A percentile compares a stretch with the other conserved stretches of the same genome.
These are phyloP conservation scores for Coniochaeta sp. DNA, from an alignment of 2,329 filamentous ascomycete genomes.

Conservation along the genomic window DNA sequence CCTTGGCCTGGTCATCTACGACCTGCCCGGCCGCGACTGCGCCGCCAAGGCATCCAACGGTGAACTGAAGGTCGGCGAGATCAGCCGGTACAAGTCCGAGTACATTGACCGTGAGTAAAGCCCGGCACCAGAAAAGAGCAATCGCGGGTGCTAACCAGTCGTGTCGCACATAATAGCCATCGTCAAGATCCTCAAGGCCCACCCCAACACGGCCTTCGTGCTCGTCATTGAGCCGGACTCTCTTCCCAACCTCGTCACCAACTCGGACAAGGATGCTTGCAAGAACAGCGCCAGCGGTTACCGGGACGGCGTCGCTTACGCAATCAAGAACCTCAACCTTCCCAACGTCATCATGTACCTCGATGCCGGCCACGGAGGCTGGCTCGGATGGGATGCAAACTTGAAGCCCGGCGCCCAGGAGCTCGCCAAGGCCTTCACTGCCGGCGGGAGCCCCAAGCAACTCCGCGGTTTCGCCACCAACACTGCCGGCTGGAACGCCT, in stretches of 20 bases:
- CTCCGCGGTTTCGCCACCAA: conserved; percentile 31
- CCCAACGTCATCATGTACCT: conserved; percentile 57
- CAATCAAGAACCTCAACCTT: conserved; percentile 47
- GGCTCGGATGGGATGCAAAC: conserved; percentile 58
- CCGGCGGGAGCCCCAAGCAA: conserved; percentile 27
- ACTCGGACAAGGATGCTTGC: conserved; percentile 46
- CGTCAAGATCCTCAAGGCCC: conserved; percentile 40
- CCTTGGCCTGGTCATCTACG: conserved; percentile 50
- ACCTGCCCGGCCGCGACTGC: conserved; percentile 57
- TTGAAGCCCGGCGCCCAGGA: conserved; percentile 30
- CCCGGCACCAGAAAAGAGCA: neutral
- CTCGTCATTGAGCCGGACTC: conserved; percentile 52
- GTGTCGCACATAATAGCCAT: conserved; percentile 29
- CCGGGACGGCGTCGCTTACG: conserved; percentile 47
- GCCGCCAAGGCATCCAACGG: conserved; percentile 57
- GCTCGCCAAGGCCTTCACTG: conserved; percentile 29
- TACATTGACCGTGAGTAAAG: conserved; percentile 29
- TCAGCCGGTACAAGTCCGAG: conserved; percentile 32
- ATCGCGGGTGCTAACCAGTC: neutral
- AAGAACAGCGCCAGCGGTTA: conserved; percentile 45
- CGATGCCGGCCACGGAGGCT: conserved; percentile 57
- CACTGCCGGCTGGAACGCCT: conserved; percentile 32
- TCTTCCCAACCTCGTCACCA: conserved; percentile 56
- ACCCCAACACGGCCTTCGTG: conserved; percentile 41
- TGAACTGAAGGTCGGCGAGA: conserved; percentile 48